phyloP scores from a whole-genome alignment of 208 protist species.

The Angomonas deanei region DNA sequence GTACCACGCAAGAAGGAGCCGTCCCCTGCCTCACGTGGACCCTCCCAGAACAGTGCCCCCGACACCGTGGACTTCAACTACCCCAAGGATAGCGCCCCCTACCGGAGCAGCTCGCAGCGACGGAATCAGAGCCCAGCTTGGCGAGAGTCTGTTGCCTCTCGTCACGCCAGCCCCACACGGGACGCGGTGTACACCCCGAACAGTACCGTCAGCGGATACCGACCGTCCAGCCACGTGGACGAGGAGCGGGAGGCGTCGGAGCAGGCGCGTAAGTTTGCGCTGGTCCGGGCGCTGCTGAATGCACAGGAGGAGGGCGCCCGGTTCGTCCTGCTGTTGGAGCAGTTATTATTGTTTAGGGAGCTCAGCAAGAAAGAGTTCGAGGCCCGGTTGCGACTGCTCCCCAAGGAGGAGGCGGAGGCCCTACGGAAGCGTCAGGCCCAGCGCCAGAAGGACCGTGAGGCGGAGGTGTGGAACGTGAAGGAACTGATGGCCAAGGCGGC shows the following conservation, averaged over 20 bases:
- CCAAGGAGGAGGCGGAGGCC: conserved; percentile 3
- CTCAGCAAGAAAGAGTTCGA: background rate
- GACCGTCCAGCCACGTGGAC: conserved; percentile 4
- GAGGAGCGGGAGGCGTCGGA: conserved; percentile 14
- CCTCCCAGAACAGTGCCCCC: background rate
- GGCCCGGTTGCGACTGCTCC: background rate
- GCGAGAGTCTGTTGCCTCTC: no score
- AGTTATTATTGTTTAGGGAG: background rate
- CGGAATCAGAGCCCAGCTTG: background rate
- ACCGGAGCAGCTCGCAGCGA: background rate
- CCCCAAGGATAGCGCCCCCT: background rate
- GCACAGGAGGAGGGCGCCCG: conserved; percentile 4
- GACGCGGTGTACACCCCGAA: no score
- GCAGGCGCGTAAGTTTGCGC: background rate
- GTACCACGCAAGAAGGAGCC: no score
- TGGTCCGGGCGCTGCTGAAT: background rate
- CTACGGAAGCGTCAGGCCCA: conserved; percentile 7
- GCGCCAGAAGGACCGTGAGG: background rate
- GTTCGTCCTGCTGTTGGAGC: background rate
- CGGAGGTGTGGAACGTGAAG: background rate
- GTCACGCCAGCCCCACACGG: no score
- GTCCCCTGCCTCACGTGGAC: no score
- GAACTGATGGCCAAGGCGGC: background rate
- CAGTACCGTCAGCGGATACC: no score
- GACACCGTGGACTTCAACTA: background rate